These are phyloP conservation scores for Plectosphaerella sp. DNA, from an alignment of 2,329 filamentous ascomycete species.

Conservation along the genomic window DNA sequence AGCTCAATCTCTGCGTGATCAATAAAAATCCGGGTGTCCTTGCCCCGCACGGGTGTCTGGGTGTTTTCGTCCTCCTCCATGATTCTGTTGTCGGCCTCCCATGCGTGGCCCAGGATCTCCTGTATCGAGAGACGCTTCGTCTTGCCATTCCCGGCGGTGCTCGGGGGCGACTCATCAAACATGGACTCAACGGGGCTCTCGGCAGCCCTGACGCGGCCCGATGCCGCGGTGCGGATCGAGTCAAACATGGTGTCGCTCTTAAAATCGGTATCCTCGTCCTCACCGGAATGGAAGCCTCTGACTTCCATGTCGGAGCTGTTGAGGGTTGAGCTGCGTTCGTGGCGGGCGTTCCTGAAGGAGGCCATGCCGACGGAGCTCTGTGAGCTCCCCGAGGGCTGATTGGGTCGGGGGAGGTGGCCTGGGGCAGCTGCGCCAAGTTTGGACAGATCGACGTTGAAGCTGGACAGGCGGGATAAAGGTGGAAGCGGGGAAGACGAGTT, in stretches of 20 bases:
- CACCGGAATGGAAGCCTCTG: conserved; percentile 60
- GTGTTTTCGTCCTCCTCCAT: conserved; percentile 58
- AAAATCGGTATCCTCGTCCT: conserved; percentile 75
- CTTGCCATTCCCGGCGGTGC: conserved; percentile 44
- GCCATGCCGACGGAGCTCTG: conserved; percentile 38
- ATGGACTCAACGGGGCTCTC: conserved; percentile 74
- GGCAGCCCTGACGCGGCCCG: conserved; percentile 59
- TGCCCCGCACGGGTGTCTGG: conserved; percentile 44
- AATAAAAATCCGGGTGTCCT: conserved; percentile 18
- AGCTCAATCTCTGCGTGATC: conserved; percentile 16
- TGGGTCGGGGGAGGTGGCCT: conserved; percentile 29
- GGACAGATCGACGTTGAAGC: conserved; percentile 49
- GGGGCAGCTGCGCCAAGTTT: conserved; percentile 39
- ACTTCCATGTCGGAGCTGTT: conserved; percentile 67
- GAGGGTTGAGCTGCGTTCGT: conserved; percentile 58
- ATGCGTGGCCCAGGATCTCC: conserved; percentile 51
- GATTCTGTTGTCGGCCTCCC: conserved; percentile 52
- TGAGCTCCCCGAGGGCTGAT: conserved; percentile 37
- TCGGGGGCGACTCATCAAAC: conserved; percentile 73
- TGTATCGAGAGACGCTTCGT: conserved; percentile 55
- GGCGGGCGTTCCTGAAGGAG: conserved; percentile 31
- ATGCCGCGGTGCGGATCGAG: conserved; percentile 68
- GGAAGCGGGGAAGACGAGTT: conserved; percentile 53
- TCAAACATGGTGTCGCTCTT: conserved; percentile 75
- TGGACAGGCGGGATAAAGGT: conserved; percentile 48